Percentiles rank a stretch among this genome's conserved stretches.
phyloP scores from a whole-genome alignment of 108 stramenopile species.

The Cyclotella cryptica region DNA sequence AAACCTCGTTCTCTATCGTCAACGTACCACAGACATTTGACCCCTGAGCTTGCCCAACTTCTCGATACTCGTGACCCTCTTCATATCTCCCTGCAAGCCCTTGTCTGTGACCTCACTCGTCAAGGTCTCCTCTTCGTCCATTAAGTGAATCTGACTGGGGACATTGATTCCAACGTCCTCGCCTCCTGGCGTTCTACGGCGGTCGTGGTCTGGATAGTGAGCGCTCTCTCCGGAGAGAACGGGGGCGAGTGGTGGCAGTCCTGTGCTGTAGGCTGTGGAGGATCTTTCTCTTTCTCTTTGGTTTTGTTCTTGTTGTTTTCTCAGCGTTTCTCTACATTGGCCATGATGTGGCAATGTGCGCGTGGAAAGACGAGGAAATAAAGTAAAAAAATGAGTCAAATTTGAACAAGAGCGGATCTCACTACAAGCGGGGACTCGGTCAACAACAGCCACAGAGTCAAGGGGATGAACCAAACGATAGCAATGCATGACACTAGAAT shows the following conservation, averaged over 20 bases:
- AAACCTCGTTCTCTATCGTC: neutral
- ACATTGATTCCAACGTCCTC: neutral
- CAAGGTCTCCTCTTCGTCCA: slow-evolving; percentile 32
- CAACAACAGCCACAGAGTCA: no score
- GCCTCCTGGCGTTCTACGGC: neutral
- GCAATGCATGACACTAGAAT: no score
- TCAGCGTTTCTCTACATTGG: slow-evolving; percentile 3
- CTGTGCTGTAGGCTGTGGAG: slow-evolving; percentile 23
- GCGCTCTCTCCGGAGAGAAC: neutral
- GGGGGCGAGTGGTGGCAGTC: slow-evolving; percentile 32
- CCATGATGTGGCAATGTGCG: neutral
- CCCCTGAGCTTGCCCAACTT: slow-evolving; percentile 41
- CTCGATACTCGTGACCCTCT: slow-evolving; percentile 30
- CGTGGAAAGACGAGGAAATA: neutral
- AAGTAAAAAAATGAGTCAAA: neutral
- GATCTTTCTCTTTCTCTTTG: neutral
- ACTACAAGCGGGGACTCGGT: no score
- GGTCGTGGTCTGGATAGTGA: neutral
- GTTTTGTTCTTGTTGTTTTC: slow-evolving; percentile 32
- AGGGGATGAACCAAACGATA: no score
- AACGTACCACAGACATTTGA: slow-evolving; percentile 27
- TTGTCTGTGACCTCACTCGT: slow-evolving; percentile 22
- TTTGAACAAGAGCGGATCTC: no score
- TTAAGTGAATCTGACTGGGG: slow-evolving; percentile 36
- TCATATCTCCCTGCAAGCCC: slow-evolving; percentile 19